Evolutionary conservation across 2,329 filamentous ascomycete genomes (phyloP).

Genomic region (Tolypocladium nubicola): DNA sequence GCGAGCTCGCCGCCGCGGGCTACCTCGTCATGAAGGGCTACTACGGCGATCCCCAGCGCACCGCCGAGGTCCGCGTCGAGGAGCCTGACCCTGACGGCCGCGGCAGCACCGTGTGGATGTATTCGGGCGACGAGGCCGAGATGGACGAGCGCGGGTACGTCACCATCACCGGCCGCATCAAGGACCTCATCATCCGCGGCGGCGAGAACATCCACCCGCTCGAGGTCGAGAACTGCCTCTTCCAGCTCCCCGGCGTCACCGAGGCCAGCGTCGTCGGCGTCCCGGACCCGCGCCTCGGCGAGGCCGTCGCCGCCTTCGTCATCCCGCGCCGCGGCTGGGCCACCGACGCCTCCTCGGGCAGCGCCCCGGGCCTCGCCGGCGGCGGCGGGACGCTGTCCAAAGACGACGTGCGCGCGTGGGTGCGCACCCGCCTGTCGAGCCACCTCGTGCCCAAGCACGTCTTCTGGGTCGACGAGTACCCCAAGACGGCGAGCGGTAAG

Average conservation of each 20-base stretch:
- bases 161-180: conserved; percentile 81
- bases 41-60: conserved; percentile 63
- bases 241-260: conserved; percentile 57
- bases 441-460: conserved; percentile 82
- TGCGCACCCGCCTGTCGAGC: conserved; percentile 53
- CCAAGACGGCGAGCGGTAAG: conserved; percentile 94
- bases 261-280: conserved; percentile 80
- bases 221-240: conserved; percentile 82
- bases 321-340: conserved; percentile 32
- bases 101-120: conserved; percentile 62
- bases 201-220: conserved; percentile 95
- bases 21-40: conserved; percentile 91
- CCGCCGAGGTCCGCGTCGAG: conserved; percentile 49
- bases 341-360: conserved; percentile 9
- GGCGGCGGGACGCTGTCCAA: conserved; percentile 30
- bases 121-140: conserved; percentile 80
- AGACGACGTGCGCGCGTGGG: conserved; percentile 60
- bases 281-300: conserved; percentile 72
- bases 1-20: conserved; percentile 74
- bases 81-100: conserved; percentile 27
- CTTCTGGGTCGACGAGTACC: conserved; percentile 79
- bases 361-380: conserved; percentile 4
- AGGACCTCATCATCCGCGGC: conserved; percentile 89
- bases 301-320: conserved; percentile 78
- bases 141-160: conserved; percentile 82